These are phyloP conservation scores for Fomitopsis pulvina DNA, from an alignment of 768 basidiomycete genomes.

Conservation along the genomic window DNA sequence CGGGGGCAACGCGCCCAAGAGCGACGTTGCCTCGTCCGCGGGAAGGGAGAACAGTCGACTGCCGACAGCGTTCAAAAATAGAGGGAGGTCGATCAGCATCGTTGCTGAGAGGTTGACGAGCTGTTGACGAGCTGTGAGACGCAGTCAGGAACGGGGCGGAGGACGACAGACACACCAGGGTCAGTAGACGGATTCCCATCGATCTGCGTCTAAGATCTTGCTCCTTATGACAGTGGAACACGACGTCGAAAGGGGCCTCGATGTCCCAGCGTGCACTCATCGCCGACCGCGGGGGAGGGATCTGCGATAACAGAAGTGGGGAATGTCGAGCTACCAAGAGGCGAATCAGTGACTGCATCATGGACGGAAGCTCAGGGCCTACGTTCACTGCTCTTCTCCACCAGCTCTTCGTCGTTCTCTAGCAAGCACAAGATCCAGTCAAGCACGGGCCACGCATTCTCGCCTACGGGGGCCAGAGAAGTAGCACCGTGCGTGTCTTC, in stretches of 20 bases:
- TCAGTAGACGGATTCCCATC: constrained; percentile 23
- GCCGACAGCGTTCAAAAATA: constrained; percentile 25
- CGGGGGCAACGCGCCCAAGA: constrained; percentile 21
- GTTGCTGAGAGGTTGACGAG: constrained; percentile 29
- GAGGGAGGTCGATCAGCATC: constrained; percentile 24
- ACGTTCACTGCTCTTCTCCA: constrained; percentile 32
- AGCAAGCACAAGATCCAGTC: constrained; percentile 63
- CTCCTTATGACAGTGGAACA: constrained; percentile 24
- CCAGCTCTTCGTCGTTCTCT: constrained; percentile 53
- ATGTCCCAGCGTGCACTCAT: constrained; percentile 49
- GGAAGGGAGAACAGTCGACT: constrained; percentile 19
- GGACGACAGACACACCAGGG: constrained; percentile 20
- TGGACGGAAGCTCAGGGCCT: constrained; percentile 13
- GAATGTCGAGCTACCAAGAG: constrained; percentile 36
- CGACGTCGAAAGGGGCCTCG: constrained; percentile 42
- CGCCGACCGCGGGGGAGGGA: constrained; percentile 46
- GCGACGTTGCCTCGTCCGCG: constrained; percentile 10
- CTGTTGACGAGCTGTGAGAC: constrained; percentile 12
- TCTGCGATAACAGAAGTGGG: constrained; percentile 48
- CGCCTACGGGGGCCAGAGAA: constrained; percentile 36
- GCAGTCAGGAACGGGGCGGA: background rate
- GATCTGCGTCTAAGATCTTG: constrained; percentile 11
- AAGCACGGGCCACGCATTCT: constrained; percentile 66
- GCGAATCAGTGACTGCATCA: constrained; percentile 1
- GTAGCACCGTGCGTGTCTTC: constrained; percentile 19